phyloP scores from a whole-genome alignment of 1,139 yeast genomes.

The Saccharomyces hybrid region DNA sequence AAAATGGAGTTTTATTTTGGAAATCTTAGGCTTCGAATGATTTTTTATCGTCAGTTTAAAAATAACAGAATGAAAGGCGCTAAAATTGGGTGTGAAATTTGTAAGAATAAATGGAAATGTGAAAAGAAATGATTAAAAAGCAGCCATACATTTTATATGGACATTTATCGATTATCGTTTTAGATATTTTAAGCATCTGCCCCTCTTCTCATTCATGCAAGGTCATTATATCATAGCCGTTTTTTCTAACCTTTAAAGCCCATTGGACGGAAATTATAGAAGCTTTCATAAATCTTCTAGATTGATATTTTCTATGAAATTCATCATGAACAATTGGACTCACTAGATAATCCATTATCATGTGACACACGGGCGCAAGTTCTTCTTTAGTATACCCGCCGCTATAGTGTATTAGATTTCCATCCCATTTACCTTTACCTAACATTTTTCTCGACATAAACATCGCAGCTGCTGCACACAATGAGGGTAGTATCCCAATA shows the following conservation, averaged over 20 bases:
- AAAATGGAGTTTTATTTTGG: neutral
- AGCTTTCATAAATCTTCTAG: conserved; percentile 86
- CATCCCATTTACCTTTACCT: conserved; percentile 69
- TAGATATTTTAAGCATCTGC: neutral
- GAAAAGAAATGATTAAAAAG: neutral
- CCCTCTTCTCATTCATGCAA: conserved; percentile 27
- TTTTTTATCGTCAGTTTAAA: neutral
- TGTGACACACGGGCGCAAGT: conserved; percentile 61
- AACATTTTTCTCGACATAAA: conserved; percentile 75
- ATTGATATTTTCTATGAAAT: conserved; percentile 88
- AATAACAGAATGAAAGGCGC: neutral
- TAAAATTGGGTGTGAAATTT: neutral
- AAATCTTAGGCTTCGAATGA: neutral
- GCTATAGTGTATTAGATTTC: conserved; percentile 78
- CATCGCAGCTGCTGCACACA: conserved; percentile 90
- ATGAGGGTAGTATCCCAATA: conserved; percentile 71
- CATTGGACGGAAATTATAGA: conserved; percentile 82
- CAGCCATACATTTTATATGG: neutral
- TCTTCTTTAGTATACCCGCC: conserved; percentile 83
- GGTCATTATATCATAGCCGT: conserved; percentile 35
- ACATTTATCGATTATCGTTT: neutral
- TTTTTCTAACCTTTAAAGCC: conserved; percentile 53
- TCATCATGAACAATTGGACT: conserved; percentile 89
- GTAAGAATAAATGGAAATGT: neutral
- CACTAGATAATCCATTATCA: conserved; percentile 70